Evolutionary conservation across 1,139 yeast species (phyloP).

Genomic region (Candida pseudocylindracea): DNA sequence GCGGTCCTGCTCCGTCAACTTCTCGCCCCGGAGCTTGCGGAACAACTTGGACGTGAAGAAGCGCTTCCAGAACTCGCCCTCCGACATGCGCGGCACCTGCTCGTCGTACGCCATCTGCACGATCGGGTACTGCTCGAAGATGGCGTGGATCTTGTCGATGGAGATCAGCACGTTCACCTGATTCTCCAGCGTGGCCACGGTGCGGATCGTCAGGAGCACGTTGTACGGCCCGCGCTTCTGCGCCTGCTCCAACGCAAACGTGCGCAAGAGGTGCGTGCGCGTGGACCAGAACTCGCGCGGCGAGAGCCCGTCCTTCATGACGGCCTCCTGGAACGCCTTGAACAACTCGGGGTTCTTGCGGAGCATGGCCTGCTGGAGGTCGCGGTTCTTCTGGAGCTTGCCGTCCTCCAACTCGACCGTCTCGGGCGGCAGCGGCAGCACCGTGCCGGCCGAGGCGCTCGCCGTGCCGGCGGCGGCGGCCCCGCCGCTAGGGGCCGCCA

Average conservation of each 20-base stretch:
- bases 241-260: constrained; percentile 63
- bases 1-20: constrained; percentile 40
- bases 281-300: constrained; percentile 82
- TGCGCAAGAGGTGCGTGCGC: constrained; percentile 55
- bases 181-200: constrained; percentile 76
- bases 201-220: constrained; percentile 80
- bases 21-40: constrained; percentile 77
- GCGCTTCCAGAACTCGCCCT: constrained; percentile 94
- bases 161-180: constrained; percentile 86
- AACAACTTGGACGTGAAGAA: constrained; percentile 80
- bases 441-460: constrained; percentile 2
- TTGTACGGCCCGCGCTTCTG: constrained; percentile 90
- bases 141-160: constrained; percentile 72
- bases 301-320: constrained; percentile 54
- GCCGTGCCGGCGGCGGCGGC: constrained; percentile 3
- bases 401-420: constrained; percentile 11
- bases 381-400: constrained; percentile 38
- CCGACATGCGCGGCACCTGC: constrained; percentile 70
- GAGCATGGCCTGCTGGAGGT: constrained; percentile 57
- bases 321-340: constrained; percentile 71
- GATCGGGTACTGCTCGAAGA: constrained; percentile 82
- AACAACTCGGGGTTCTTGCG: constrained; percentile 50
- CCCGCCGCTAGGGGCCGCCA: constrained; percentile 11
- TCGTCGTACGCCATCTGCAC: constrained; percentile 82
- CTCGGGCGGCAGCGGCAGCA: constrained; percentile 4